Conservation (phyloP, 225 moss, liverwort and hornwort genomes). For the Thuidium tamariscinum region DNA sequence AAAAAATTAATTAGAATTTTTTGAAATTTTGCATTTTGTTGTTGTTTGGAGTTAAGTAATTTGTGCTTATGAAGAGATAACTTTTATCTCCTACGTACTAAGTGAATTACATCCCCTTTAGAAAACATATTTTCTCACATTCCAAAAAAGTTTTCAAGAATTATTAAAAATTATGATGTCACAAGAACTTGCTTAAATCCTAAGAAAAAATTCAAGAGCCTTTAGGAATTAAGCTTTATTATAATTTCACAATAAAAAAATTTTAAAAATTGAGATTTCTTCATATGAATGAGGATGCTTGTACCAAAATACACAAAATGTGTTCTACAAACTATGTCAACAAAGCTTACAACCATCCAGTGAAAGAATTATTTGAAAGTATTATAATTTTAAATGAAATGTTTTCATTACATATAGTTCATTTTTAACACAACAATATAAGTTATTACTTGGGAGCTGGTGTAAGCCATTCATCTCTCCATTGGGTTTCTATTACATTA, state of each 20-base stretch:
- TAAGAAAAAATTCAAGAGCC: background rate
- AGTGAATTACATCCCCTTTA: background rate
- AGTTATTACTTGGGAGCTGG: background rate
- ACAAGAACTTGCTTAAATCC: fast-evolving
- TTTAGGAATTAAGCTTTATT: background rate
- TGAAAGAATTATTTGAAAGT: background rate
- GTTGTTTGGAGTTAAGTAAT: fast-evolving
- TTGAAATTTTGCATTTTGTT: background rate
- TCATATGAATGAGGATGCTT: background rate
- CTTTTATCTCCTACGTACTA: fast-evolving
- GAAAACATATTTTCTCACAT: fast-evolving
- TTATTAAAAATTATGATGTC: fast-evolving
- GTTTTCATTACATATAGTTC: background rate
- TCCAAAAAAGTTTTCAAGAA: background rate
- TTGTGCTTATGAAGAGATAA: background rate
- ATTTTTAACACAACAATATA: background rate
- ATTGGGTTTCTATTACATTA: background rate
- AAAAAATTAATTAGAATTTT: background rate
- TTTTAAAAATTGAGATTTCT: background rate
- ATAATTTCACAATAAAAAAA: background rate
- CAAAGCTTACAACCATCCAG: background rate
- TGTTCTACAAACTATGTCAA: background rate
- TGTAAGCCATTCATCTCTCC: slow-evolving; percentile 19
- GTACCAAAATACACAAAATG: no score
- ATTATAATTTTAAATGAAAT: no score